These are phyloP conservation scores for Fomitopsis pulvina DNA, from an alignment of 768 basidiomycete species.

Conservation along the genomic window DNA sequence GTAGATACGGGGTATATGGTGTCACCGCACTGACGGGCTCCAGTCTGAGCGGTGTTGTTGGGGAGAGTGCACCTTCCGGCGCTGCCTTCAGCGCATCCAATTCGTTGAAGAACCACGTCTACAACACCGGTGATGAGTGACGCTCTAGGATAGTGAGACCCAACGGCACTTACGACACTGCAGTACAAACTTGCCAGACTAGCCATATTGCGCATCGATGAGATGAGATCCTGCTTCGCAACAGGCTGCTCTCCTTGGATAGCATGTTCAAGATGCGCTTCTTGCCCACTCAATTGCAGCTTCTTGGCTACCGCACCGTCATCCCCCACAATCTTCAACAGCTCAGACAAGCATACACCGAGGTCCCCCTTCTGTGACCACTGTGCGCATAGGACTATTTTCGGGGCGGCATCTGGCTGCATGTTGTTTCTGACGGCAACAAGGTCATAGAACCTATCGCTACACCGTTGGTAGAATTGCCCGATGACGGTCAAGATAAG, in stretches of 20 bases:
- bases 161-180: constrained; percentile 64
- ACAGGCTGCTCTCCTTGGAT: constrained; percentile 52
- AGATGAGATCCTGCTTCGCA: constrained; percentile 57
- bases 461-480: constrained; percentile 93
- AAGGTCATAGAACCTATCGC: constrained; percentile 76
- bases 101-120: constrained; percentile 85
- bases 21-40: constrained; percentile 44
- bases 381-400: constrained; percentile 54
- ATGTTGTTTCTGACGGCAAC: constrained; percentile 37
- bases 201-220: constrained; percentile 64
- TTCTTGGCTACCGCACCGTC: constrained; percentile 35
- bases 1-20: constrained; percentile 38
- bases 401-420: constrained; percentile 21
- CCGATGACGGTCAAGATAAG: constrained; percentile 91
- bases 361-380: constrained; percentile 87
- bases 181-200: constrained; percentile 76
- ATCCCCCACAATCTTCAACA: constrained; percentile 38
- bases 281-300: constrained; percentile 61
- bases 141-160: neutral
- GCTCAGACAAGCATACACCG: constrained; percentile 62
- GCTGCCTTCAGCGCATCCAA: constrained; percentile 60
- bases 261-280: constrained; percentile 72
- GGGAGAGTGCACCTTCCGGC: constrained; percentile 48
- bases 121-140: neutral
- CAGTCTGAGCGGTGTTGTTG: constrained; percentile 41